Base-by-base conservation (phyloP, 2,329 filamentous ascomycete species). In the Paraphaeosphaeria sporulosa region DNA sequence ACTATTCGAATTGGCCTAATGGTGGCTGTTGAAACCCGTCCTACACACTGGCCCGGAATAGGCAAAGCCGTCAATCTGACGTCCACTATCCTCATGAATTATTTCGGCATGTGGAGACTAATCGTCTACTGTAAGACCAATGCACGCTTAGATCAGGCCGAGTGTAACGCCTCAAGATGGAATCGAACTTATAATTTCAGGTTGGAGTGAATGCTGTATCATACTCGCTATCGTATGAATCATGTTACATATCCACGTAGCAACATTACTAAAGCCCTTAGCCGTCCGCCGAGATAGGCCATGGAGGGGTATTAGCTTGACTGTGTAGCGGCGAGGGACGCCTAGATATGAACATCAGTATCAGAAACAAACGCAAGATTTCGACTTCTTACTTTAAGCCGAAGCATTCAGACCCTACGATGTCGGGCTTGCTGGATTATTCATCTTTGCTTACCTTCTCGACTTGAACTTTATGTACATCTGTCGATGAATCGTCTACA, bases 381-480 rank as follows among this genome's bases (percentile, higher is more conserved):
- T 12, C 52, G 30, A 25, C 50, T 32, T 43, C 50, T 59, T 17
- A 23, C 27, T 2, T 44, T 52, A 17, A 54, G 55, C n/a, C 4
- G 50, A 50, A 17, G 49, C 57, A 9, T 42, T 57, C 17, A 60
- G 58, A 17, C 55, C 48, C 30, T 63, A 63, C 43, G 44, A 49
- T 12, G 40, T 63, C 44, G 53, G 53, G n/a, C 47, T 57, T 19
- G 57, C 46, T 13, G 61, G 61, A 21, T 21, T 56, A 8, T 59
- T 47, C 19, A 61, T 64, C 12, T 64, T 58, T 44, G 40, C 55
- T 19, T 64, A 61, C 40, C 56, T 64, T 4, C 56, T 61, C n/a
- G 58, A 32, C 9, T 54, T 61, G 30, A 40, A 64, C 49, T 59
- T 64, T 32, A 59, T 58, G 5, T 43, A 38, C 21, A 9, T 15